Conservation (phyloP, 345 rosid species). For the Melaleuca alternifolia region DNA sequence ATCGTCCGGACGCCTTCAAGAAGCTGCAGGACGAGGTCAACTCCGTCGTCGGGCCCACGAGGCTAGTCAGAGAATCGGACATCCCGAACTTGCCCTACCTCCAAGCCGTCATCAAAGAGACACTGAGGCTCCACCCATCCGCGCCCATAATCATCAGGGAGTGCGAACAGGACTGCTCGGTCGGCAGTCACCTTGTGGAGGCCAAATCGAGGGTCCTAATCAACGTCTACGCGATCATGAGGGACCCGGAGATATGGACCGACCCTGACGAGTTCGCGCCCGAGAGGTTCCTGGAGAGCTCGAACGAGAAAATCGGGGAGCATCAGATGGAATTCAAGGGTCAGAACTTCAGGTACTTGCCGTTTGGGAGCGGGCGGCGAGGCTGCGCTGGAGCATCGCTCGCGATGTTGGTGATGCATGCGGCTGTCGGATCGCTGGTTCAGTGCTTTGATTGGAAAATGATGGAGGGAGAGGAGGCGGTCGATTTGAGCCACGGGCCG, state of each 20-base stretch:
- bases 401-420: constrained; percentile 17
- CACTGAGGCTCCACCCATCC: constrained; percentile 20
- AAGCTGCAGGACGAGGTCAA: constrained; percentile 17
- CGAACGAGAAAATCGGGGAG: constrained; percentile 1
- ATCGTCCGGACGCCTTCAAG: constrained; percentile 5
- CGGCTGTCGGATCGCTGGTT: constrained; percentile 17
- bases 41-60: constrained; percentile 1
- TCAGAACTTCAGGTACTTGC: constrained; percentile 19
- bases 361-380: constrained; percentile 41
- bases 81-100: constrained; percentile 14
- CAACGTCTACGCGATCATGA: constrained; percentile 26
- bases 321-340: constrained; percentile 5
- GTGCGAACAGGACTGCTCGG: constrained; percentile 10
- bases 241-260: constrained; percentile 18
- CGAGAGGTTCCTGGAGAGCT: constrained; percentile 25
- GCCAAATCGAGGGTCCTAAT: constrained; percentile 16
- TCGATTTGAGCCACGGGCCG: constrained; percentile 10
- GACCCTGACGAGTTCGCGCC: constrained; percentile 21
- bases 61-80: constrained; percentile 16
- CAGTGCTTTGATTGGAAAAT: constrained; percentile 46
- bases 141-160: constrained; percentile 11
- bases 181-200: constrained; percentile 17
- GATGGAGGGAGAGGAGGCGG: constrained; percentile 1
- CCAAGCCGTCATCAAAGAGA: constrained; percentile 18
- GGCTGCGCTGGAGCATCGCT: constrained; percentile 11